These are phyloP conservation scores for Podaxis pistillaris DNA, from an alignment of 768 basidiomycete genomes.

Conservation along the genomic window DNA sequence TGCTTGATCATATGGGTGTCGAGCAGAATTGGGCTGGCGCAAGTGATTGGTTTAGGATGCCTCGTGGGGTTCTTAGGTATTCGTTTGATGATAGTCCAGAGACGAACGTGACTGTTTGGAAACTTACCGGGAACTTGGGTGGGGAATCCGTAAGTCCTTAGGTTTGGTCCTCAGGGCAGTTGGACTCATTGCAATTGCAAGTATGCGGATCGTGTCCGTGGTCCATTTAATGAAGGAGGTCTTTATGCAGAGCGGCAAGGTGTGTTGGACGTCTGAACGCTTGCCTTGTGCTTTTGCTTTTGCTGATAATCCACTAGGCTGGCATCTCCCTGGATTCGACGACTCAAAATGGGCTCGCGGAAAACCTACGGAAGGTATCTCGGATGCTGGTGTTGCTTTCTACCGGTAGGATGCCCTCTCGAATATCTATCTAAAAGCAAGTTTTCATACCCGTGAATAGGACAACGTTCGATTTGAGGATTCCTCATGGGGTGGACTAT, in stretches of 20 bases:
- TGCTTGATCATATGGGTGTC: conserved; percentile 56
- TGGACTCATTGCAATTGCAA: conserved; percentile 16
- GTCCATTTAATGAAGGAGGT: conserved; percentile 61
- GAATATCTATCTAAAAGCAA: neutral
- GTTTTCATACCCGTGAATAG: conserved; percentile 18
- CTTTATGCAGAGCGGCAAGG: conserved; percentile 55
- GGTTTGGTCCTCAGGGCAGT: neutral
- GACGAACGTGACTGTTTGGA: conserved; percentile 44
- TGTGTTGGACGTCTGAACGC: conserved; percentile 6
- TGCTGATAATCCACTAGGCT: conserved; percentile 30
- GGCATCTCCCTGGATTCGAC: conserved; percentile 58
- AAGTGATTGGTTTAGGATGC: conserved; percentile 45
- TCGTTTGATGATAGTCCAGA: conserved; percentile 39
- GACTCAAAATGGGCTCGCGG: conserved; percentile 43
- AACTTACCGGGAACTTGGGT: conserved; percentile 48
- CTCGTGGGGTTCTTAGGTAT: conserved; percentile 48
- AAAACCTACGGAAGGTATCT: conserved; percentile 40
- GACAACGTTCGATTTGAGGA: conserved; percentile 41
- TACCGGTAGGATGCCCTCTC: conserved; percentile 33
- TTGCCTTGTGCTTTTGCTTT: neutral
- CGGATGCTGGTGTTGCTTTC: conserved; percentile 45
- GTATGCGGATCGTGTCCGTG: conserved; percentile 49
- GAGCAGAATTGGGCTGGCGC: conserved; percentile 44
- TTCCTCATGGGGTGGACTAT: conserved; percentile 47
- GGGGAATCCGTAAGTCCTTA: conserved; percentile 38